Percentiles rank a stretch among this genome's conserved stretches.
Evolutionary conservation across 441 rosid genomes (phyloP).

Genomic region (Capsella rubella): DNA sequence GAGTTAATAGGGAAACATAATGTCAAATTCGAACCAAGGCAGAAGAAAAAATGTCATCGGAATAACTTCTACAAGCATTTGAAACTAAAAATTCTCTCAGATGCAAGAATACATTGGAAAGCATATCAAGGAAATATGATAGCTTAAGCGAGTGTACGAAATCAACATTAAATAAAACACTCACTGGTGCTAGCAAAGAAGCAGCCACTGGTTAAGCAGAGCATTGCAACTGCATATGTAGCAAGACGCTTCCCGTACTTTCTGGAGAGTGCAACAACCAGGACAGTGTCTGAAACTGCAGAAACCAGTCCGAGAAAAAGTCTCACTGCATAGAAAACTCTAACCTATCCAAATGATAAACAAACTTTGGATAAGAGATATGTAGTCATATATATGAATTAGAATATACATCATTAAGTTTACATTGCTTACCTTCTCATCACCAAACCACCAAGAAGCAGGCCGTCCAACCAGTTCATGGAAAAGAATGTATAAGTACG

Average conservation of each 20-base stretch:
- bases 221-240: conserved; percentile 90
- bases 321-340: conserved; percentile 92
- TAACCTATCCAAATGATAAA: conserved; percentile 57
- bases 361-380: neutral
- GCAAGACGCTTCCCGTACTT: conserved; percentile 92
- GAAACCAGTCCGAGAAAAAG: conserved; percentile 88
- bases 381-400: neutral
- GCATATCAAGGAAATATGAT: neutral
- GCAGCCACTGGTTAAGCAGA: conserved; percentile 96
- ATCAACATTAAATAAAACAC: conserved; percentile 42
- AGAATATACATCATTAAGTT: conserved; percentile 25
- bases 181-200: conserved; percentile 98
- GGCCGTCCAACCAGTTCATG: conserved; percentile 87
- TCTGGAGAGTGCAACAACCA: conserved; percentile 88
- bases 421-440: conserved; percentile 71
- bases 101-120: conserved; percentile 22
- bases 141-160: neutral
- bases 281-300: conserved; percentile 77
- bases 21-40: neutral
- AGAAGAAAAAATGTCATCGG: neutral
- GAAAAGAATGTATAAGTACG: conserved; percentile 79
- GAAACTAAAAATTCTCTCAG: neutral
- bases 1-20: conserved; percentile 3
- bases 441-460: conserved; percentile 80
- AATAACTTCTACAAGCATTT: conserved; percentile 22